These are phyloP conservation scores for Saccharomycopsis fermentans DNA, from an alignment of 805 yeast genomes.

Conservation along the genomic window DNA sequence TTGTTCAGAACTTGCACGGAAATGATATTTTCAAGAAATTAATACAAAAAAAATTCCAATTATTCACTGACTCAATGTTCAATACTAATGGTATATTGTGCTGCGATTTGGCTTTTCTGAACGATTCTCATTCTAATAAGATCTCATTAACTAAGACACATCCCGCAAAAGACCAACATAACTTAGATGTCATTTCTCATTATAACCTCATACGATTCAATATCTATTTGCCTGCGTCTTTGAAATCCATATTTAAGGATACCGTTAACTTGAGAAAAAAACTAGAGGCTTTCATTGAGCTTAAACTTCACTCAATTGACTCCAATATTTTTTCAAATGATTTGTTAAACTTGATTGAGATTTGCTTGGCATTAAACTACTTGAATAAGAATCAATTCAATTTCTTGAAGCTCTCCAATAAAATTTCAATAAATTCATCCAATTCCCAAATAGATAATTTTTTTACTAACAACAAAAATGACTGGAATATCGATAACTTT, in stretches of 20 bases:
- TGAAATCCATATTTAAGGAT: neutral
- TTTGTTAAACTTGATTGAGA: neutral
- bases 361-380: neutral
- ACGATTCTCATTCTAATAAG: neutral
- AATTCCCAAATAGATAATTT: neutral
- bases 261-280: neutral
- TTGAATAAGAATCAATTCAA: neutral
- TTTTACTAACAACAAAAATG: neutral
- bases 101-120: neutral
- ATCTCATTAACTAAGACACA: neutral
- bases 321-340: neutral
- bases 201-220: neutral
- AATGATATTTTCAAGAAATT: neutral
- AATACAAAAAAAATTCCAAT: neutral
- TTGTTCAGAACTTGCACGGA: neutral
- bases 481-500: neutral
- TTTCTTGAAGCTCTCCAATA: neutral
- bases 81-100: neutral
- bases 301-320: neutral
- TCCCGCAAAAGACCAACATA: neutral
- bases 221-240: neutral
- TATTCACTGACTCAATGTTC: neutral
- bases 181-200: neutral
- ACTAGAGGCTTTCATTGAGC: neutral
- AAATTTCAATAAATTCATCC: neutral